These are phyloP conservation scores for Gyromitra esculenta DNA, from an alignment of 2,329 filamentous ascomycete species.

Conservation along the genomic window DNA sequence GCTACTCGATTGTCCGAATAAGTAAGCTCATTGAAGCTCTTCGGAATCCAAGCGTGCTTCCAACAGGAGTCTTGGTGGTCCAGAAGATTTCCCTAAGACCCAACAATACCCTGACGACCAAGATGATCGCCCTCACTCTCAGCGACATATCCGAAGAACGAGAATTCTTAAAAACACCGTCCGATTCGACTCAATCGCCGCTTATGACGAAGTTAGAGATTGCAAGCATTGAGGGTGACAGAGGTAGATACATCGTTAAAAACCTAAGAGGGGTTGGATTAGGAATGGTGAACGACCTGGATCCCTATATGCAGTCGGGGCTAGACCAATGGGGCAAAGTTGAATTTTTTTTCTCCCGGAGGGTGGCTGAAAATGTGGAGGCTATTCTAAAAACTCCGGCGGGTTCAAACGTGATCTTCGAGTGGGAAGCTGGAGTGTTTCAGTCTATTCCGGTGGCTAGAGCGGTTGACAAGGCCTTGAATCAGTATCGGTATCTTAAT, in stretches of 20 bases:
- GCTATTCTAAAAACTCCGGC: not conserved
- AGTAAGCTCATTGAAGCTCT: constrained; percentile 21
- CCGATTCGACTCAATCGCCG: constrained; percentile 5
- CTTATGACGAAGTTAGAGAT: constrained; percentile 13
- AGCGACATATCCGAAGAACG: constrained; percentile 1
- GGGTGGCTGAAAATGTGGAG: constrained; percentile 27
- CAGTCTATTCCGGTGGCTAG: not conserved
- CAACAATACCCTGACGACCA: not conserved
- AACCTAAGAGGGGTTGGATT: constrained; percentile 7
- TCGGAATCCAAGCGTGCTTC: not conserved
- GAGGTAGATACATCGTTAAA: constrained; percentile 25
- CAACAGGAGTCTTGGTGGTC: not conserved
- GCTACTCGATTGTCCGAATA: constrained; percentile 25
- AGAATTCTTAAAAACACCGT: not conserved
- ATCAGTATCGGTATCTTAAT: not conserved
- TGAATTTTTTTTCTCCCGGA: not conserved
- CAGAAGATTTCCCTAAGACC: constrained; percentile 2
- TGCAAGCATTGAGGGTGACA: constrained; percentile 9
- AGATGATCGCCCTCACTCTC: not conserved
- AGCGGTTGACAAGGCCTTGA: not conserved
- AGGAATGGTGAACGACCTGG: not conserved
- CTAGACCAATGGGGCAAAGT: not conserved
- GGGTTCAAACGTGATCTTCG: constrained; percentile 4
- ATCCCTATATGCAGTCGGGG: no score
- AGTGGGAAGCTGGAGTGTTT: constrained; percentile 2